These are phyloP conservation scores for Daldinia caldariorum DNA, from an alignment of 495 filamentous ascomycete genomes.

Conservation along the genomic window DNA sequence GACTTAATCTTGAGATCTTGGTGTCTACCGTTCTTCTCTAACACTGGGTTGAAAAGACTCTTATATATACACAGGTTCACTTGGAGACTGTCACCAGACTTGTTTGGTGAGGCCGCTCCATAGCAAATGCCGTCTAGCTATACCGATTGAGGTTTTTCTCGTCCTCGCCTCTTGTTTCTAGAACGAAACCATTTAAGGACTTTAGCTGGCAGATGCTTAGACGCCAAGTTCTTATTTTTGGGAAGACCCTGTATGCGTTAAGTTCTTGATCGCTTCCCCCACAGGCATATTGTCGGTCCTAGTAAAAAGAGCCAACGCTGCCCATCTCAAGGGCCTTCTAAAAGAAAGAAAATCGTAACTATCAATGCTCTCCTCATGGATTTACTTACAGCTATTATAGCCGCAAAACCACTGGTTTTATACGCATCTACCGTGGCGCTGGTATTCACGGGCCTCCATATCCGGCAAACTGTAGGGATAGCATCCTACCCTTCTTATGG, in stretches of 20 bases:
- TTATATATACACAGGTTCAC: neutral
- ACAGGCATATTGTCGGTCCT: neutral
- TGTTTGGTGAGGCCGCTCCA: neutral
- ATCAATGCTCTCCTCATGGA: too few species aligned
- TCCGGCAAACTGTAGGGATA: too few species aligned
- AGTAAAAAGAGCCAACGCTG: neutral
- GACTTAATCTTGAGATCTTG: neutral
- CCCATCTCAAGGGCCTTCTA: too few species aligned
- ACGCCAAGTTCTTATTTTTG: constrained; percentile 5
- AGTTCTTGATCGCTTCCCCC: neutral
- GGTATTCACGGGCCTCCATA: too few species aligned
- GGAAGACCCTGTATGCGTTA: neutral
- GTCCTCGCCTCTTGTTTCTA: neutral
- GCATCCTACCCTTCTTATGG: too few species aligned
- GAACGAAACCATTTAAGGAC: neutral
- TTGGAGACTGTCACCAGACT: neutral
- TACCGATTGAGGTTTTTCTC: neutral
- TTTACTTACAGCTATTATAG: too few species aligned
- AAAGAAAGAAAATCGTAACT: too few species aligned
- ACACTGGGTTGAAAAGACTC: neutral
- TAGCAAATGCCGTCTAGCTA: neutral
- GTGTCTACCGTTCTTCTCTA: neutral
- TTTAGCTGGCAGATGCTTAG: neutral
- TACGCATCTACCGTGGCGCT: too few species aligned
- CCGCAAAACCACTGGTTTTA: too few species aligned